Evolutionary conservation across 176 grass and related monocot genomes (phyloP).

Genomic region (Carex kokanica): DNA sequence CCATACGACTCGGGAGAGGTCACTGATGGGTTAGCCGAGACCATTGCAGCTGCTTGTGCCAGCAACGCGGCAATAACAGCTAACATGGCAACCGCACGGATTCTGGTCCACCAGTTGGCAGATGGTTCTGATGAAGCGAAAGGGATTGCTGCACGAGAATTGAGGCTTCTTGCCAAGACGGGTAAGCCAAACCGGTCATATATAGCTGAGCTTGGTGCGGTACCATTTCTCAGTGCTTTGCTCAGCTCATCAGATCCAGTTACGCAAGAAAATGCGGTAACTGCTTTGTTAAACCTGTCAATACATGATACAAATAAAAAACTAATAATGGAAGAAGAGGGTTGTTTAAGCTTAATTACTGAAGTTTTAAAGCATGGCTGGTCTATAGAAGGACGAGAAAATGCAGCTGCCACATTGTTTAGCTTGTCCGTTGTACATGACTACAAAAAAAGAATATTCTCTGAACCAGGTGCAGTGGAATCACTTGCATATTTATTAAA

Average conservation of each 20-base stretch:
- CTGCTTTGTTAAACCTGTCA: conserved; percentile 79
- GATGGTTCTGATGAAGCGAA: conserved; percentile 44
- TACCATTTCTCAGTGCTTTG: conserved; percentile 61
- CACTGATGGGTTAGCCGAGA: conserved; percentile 52
- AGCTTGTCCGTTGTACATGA: conserved; percentile 91
- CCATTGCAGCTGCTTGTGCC: conserved; percentile 46
- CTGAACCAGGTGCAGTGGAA: conserved; percentile 64
- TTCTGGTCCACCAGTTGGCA: conserved; percentile 56
- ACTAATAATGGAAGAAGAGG: conserved; percentile 70
- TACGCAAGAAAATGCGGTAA: conserved; percentile 90
- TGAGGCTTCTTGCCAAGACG: conserved; percentile 81
- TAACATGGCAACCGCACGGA: conserved; percentile 61
- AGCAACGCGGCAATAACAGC: conserved; percentile 60
- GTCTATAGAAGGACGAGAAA: conserved; percentile 80
- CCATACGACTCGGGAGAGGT: conserved; percentile 64
- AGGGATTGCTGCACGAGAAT: conserved; percentile 55
- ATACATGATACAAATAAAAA: conserved; percentile 86
- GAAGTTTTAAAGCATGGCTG: conserved; percentile 71
- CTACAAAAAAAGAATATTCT: conserved; percentile 86
- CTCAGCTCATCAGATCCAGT: conserved; percentile 53
- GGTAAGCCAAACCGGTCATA: conserved; percentile 72
- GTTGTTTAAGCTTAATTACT: conserved; percentile 63
- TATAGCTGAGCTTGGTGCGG: conserved; percentile 74
- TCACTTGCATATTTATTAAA: conserved; percentile 66
- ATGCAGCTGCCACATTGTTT: conserved; percentile 92